Base-by-base conservation (phyloP, 305 asterid species). In the Solanum hybrid region DNA sequence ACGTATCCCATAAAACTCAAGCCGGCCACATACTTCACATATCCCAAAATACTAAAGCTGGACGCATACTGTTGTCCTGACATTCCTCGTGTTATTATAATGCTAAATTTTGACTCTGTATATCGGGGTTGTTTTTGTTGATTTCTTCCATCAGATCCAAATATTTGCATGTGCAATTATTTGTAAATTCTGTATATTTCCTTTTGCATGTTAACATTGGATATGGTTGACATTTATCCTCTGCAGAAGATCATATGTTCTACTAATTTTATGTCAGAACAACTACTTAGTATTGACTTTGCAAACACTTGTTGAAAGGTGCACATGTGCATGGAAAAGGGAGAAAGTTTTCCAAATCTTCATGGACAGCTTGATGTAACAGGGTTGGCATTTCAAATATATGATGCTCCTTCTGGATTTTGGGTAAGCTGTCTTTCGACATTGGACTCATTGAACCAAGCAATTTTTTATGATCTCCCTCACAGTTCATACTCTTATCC, bases 321-420 rank as follows among this genome's bases (percentile, higher is more conserved):
- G 94, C 99, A 98, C 93, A 95, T 98, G 92, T 98, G 99, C 96
- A 96, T 98, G 99, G 97, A 99, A 42, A 93, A 86, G 89, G 99
- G 98, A 88, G 99, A 98, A 91, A 95, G 94, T 15, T 98, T 98
- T 94, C 99, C 99, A 69, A 98, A 96, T 92, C 97, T 98, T 91
- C 98, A 98, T 88, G 99, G 99, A 92, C 99, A 98, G 95, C 98
- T 98, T 92, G 99, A 98, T 93, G 98, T 96, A 81, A 94, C 99
- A 42, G 99, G 98, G 90, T 91, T 96, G 95, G 94, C 93, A 89
- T 98, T 98, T 93, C 96, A 96, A 87, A 94, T 98, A 93, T 92
- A 95, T 89, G 99, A 98, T 92, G 94, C 98, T 90, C 99, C 99
- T 78, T 98, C 99, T 75, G 34, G 93, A 79, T 96, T 98, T 92